Evolutionary conservation across 1,139 yeast species (phyloP).

Genomic region (Candida glucosophila): DNA sequence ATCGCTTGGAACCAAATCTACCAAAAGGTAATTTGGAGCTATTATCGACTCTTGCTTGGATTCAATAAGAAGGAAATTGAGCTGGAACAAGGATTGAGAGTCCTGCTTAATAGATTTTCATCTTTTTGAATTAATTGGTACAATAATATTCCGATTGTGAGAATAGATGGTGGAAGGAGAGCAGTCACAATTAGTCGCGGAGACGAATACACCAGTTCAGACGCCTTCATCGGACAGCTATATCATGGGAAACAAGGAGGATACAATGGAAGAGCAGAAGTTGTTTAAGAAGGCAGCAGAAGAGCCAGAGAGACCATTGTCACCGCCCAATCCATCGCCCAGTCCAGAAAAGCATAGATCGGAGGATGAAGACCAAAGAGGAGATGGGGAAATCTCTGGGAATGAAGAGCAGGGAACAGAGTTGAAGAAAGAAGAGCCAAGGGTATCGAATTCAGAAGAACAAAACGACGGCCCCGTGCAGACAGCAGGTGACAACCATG

Average conservation of each 20-base stretch:
- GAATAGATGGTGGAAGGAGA: too few relatives aligned
- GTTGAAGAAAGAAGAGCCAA: constrained; percentile 12
- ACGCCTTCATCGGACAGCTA: constrained; percentile 30
- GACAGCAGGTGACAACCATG: too few relatives aligned
- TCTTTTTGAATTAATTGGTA: too few relatives aligned
- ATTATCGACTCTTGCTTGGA: too few relatives aligned
- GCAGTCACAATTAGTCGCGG: constrained; percentile 12
- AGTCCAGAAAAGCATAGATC: constrained; percentile 31
- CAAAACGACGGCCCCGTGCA: constrained; percentile 5
- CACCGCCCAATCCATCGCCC: constrained; percentile 40
- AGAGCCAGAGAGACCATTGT: constrained; percentile 30
- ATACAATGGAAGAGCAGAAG: constrained; percentile 5
- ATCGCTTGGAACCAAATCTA: too few relatives aligned
- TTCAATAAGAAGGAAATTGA: too few relatives aligned
- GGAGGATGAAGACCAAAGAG: too few relatives aligned
- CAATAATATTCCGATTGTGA: too few relatives aligned
- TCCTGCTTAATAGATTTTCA: too few relatives aligned
- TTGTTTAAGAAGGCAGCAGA: constrained; percentile 4
- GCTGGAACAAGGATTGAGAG: too few relatives aligned
- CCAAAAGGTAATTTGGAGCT: too few relatives aligned
- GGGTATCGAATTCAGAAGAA: constrained; percentile 1
- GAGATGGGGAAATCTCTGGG: too few relatives aligned
- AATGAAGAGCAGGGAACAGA: constrained; percentile 13
- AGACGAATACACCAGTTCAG: constrained; percentile 32
- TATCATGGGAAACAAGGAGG: constrained; percentile 9